Evolutionary conservation across 73 alveolate species (phyloP).

Genomic region (Durusdinium trenchii): DNA sequence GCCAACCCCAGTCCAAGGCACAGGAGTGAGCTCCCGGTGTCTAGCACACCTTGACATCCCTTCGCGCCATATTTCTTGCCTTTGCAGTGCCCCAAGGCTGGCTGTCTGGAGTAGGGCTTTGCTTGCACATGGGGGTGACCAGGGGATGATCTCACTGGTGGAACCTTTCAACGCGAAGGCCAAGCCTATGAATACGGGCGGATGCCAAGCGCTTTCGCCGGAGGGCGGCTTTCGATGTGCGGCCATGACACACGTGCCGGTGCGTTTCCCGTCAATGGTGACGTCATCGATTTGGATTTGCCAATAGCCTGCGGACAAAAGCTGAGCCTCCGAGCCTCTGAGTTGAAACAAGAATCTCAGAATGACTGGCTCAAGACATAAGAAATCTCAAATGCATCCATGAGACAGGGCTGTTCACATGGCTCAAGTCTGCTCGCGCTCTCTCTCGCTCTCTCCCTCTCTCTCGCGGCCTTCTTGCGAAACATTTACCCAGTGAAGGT

Average conservation of each 20-base stretch:
- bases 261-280: slow-evolving; percentile 65
- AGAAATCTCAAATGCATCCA: too few species aligned
- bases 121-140: too few species aligned
- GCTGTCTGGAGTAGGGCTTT: not conserved
- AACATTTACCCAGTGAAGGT: slow-evolving; percentile 59
- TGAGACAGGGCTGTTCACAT: too few species aligned
- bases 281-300: slow-evolving; percentile 87
- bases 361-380: too few species aligned
- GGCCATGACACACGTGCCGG: slow-evolving; percentile 33
- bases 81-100: not conserved
- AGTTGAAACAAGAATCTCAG: too few species aligned
- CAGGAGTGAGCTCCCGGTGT: slow-evolving; percentile 79
- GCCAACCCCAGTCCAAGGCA: too few species aligned
- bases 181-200: too few species aligned
- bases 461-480: slow-evolving; percentile 61
- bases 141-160: too few species aligned
- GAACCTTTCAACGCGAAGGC: too few species aligned
- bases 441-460: not conserved
- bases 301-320: slow-evolving; percentile 77
- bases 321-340: too few species aligned
- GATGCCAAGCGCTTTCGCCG: too few species aligned
- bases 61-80: slow-evolving; percentile 38
- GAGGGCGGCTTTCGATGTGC: not conserved
- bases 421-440: not conserved
- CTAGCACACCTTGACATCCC: slow-evolving; percentile 82